Evolutionary conservation across 2,329 filamentous ascomycete genomes (phyloP), one percentile per base, ranked within the genome.

Genomic region (Beauveria scarabaeidicola): DNA sequence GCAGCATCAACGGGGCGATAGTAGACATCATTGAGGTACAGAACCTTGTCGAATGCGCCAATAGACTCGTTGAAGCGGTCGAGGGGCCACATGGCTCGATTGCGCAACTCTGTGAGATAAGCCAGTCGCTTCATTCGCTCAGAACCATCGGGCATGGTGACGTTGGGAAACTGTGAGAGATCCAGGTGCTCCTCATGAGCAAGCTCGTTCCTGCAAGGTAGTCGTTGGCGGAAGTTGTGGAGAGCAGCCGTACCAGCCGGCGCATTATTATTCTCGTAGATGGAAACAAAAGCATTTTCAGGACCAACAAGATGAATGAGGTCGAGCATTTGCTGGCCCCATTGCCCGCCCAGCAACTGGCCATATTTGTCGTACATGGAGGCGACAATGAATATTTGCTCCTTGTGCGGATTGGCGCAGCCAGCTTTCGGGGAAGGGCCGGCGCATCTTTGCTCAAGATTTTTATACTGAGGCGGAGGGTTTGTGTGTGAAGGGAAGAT

Each of bases 321-420:
- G 21, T 83, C 74, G 44, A 86, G 68, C 0, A 91, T 68, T 25
- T 79, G 77, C 61, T 78, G 69, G 0, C 84, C 87, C 88, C 88
- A 91, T 29, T 76, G 73, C 1, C 87, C 87, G 7, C 77, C 73
- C 0, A 86, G 81, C 21, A 91, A 73, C 3, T 78, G 73, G 1
- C 85, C 86, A 7, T 76, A 75, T 21, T 77, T 75, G 66, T 91
- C 87, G 65, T 88, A 87, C 58, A 91, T 77, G 66, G 85, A 89
- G 17, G 87, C 83, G 1, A 85, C 85, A 55, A 91, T 88, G 67
- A 88, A 91, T n/a, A 91, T 75, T 66, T 84, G 87, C 69, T 90
- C 85, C 53, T 82, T 76, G 48, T 64, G 61, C 0, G 69, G 64
- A 61, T 77, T 77, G 23, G 71, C 75, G 61, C 75, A 74, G 27